Conservation (phyloP, 257 asterid species). For the Nicotiana undulata region DNA sequence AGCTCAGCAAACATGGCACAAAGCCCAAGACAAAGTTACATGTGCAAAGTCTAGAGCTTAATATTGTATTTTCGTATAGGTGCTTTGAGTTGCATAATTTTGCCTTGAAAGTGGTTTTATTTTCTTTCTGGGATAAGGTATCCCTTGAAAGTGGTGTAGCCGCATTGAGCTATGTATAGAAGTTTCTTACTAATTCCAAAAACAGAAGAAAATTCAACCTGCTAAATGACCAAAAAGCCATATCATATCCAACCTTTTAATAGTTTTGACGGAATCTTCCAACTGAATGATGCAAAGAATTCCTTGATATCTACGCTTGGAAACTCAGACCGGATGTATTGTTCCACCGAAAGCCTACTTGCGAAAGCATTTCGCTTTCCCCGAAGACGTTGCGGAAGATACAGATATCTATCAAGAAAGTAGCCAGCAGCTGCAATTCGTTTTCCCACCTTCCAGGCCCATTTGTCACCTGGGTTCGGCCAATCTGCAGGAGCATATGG, state of each 20-base stretch:
- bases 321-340: constrained; percentile 39
- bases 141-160: not conserved
- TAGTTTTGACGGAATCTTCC: constrained; percentile 63
- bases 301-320: constrained; percentile 46
- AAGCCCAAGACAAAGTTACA: not conserved
- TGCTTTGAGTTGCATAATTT: not conserved
- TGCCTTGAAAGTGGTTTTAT: not conserved
- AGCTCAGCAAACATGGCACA: not conserved
- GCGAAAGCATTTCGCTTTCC: constrained; percentile 30
- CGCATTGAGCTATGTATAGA: not conserved
- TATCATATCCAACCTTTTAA: constrained; percentile 34
- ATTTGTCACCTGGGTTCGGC: constrained; percentile 86
- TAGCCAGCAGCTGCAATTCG: constrained; percentile 44
- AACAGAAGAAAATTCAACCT: not conserved
- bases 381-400: constrained; percentile 44
- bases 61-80: not conserved
- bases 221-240: not conserved
- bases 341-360: constrained; percentile 58
- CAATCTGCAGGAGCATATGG: constrained; percentile 86
- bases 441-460: constrained; percentile 85
- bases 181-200: not conserved
- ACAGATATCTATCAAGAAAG: constrained; percentile 61
- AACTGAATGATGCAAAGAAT: constrained; percentile 70
- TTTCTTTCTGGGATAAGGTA: not conserved
- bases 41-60: not conserved